Conservation (phyloP, 352 stramenopile species). For the Phytophthora cajani region DNA sequence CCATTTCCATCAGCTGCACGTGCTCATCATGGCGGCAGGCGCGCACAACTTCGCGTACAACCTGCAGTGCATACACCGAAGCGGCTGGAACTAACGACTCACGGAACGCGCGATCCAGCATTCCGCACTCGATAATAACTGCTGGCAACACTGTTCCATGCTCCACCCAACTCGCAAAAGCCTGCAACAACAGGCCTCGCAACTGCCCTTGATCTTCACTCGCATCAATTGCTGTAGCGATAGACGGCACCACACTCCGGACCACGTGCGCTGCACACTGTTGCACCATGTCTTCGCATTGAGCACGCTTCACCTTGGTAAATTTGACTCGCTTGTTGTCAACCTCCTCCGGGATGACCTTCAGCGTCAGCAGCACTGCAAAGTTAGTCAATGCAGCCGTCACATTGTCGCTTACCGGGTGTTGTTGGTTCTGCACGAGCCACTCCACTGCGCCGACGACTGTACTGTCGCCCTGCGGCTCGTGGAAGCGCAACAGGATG, state of each 20-base stretch:
- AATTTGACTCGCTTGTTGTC: conserved; percentile 85
- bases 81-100: conserved; percentile 51
- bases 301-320: conserved; percentile 62
- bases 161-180: conserved; percentile 80
- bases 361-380: conserved; percentile 75
- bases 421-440: conserved; percentile 76
- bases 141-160: conserved; percentile 59
- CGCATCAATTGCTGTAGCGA: conserved; percentile 64
- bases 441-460: conserved; percentile 75
- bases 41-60: conserved; percentile 75
- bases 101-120: conserved; percentile 68
- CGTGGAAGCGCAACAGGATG: conserved; percentile 80
- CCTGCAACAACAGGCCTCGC: conserved; percentile 62
- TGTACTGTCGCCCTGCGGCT: conserved; percentile 55
- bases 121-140: conserved; percentile 65
- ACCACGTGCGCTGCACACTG: conserved; percentile 67
- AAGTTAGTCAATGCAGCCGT: conserved; percentile 71
- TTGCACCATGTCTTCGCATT: conserved; percentile 77
- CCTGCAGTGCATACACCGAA: conserved; percentile 58
- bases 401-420: conserved; percentile 48
- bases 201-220: conserved; percentile 54
- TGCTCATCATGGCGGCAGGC: conserved; percentile 60
- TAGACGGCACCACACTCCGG: conserved; percentile 59
- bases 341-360: conserved; percentile 82
- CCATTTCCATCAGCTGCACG: conserved; percentile 77